Conservation (phyloP, 2,329 filamentous ascomycete species). For the Fusarium odoratissimum region DNA sequence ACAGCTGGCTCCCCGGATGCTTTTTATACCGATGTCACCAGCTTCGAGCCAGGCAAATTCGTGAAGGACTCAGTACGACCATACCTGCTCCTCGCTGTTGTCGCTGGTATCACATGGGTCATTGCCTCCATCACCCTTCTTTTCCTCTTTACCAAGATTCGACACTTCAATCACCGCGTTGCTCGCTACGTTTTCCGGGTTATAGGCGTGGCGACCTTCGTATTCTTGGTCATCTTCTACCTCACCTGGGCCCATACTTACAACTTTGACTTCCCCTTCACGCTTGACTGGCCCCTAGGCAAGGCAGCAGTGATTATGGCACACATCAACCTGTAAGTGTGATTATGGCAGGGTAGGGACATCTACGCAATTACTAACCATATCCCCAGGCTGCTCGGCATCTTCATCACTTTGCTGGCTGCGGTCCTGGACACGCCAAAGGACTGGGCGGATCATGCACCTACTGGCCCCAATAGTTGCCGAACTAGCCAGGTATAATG, state of each 20-base stretch:
- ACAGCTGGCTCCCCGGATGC: too few relatives aligned
- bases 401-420: slow-evolving; percentile 32
- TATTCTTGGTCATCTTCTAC: slow-evolving; percentile 23
- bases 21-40: background rate
- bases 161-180: background rate
- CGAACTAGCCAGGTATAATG: background rate
- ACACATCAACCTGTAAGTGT: slow-evolving; percentile 44
- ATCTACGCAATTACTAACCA: slow-evolving; percentile 18
- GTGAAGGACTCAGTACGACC: slow-evolving; percentile 6
- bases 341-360: background rate
- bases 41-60: background rate
- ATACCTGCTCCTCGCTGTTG: slow-evolving; percentile 35
- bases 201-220: slow-evolving; percentile 38
- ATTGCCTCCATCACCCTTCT: slow-evolving; percentile 25
- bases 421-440: slow-evolving; percentile 31
- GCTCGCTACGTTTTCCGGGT: slow-evolving; percentile 43
- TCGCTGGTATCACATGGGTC: slow-evolving; percentile 24
- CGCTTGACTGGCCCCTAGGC: background rate
- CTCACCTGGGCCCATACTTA: background rate
- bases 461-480: background rate
- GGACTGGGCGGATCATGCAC: background rate
- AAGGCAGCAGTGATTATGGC: slow-evolving; percentile 22
- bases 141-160: slow-evolving; percentile 13
- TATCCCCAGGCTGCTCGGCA: slow-evolving; percentile 31
- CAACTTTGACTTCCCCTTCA: slow-evolving; percentile 1